Evolutionary conservation across 73 alveolate species (phyloP).

Genomic region (Paramecium primaurelia): DNA sequence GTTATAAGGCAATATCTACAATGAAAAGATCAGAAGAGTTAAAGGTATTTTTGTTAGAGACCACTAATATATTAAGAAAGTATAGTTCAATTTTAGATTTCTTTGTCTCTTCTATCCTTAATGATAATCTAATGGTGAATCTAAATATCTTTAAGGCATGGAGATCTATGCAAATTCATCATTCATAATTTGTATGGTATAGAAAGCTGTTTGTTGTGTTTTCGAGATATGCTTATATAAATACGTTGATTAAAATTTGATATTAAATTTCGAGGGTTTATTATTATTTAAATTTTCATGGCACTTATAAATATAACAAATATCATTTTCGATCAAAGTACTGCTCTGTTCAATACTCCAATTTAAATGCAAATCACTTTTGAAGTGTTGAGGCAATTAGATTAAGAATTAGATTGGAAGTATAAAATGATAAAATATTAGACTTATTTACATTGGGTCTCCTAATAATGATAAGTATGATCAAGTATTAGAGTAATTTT

Average conservation of each 20-base stretch:
- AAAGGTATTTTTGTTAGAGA: constrained; percentile 63
- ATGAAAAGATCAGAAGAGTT: constrained; percentile 13
- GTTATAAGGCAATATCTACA: constrained; percentile 64
- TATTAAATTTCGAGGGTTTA: constrained; percentile 35
- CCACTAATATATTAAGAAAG: constrained; percentile 71
- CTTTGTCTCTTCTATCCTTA: constrained; percentile 48
- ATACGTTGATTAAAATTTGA: not conserved
- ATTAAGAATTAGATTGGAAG: constrained; percentile 87
- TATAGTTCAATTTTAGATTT: constrained; percentile 79
- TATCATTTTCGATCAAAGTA: constrained; percentile 78
- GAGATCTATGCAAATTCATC: constrained; percentile 82
- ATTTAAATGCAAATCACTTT: constrained; percentile 84
- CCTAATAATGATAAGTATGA: constrained; percentile 85
- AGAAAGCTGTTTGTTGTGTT: constrained; percentile 84
- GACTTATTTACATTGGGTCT: constrained; percentile 90
- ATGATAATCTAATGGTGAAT: constrained; percentile 51
- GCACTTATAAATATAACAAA: constrained; percentile 90
- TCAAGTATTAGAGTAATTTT: constrained; percentile 87
- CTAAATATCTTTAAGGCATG: constrained; percentile 65
- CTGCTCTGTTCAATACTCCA: constrained; percentile 83
- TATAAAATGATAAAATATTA: not conserved
- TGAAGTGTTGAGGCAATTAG: constrained; percentile 76
- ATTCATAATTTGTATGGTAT: constrained; percentile 91
- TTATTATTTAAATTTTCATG: constrained; percentile 60
- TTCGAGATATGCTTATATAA: constrained; percentile 81